phyloP scores from a whole-genome alignment of 2,329 filamentous ascomycete species.

The Penicillium verrucosum region DNA sequence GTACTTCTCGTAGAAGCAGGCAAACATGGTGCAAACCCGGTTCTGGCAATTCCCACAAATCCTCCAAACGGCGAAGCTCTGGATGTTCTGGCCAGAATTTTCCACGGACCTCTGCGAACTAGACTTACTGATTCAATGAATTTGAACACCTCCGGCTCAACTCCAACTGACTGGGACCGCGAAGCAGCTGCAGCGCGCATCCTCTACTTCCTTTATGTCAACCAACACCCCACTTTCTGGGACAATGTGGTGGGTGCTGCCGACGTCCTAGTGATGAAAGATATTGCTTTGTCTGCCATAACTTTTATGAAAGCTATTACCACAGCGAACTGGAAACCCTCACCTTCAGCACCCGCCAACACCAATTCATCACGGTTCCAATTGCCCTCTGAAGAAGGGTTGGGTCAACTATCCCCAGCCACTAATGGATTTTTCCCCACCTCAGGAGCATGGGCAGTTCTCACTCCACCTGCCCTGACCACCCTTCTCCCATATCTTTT shows the following conservation, averaged over 20 bases:
- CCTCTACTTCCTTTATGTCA: conserved; percentile 55
- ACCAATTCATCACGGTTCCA: conserved; percentile 28
- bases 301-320: conserved; percentile 52
- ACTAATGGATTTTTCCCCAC: conserved; percentile 36
- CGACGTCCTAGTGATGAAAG: conserved; percentile 57
- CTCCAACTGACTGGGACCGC: conserved; percentile 39
- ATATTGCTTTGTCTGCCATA: conserved; percentile 55
- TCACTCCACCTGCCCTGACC: conserved; percentile 51
- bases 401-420: conserved; percentile 38
- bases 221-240: conserved; percentile 52
- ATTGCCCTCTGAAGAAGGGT: conserved; percentile 41
- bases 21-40: conserved; percentile 40
- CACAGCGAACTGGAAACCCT: conserved; percentile 53
- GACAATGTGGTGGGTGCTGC: conserved; percentile 51
- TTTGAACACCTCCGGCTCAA: conserved; percentile 32
- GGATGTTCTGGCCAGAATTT: conserved; percentile 54
- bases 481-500: conserved; percentile 56
- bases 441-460: conserved; percentile 51
- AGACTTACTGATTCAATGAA: conserved; percentile 28
- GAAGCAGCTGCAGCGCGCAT: conserved; percentile 55
- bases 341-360: conserved; percentile 31
- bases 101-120: conserved; percentile 50
- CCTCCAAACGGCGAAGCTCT: conserved; percentile 54
- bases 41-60: conserved; percentile 52
- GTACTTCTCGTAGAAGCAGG: conserved; percentile 49